Conservation (phyloP, 306 rosid genomes). For the Citrullus amarus region DNA sequence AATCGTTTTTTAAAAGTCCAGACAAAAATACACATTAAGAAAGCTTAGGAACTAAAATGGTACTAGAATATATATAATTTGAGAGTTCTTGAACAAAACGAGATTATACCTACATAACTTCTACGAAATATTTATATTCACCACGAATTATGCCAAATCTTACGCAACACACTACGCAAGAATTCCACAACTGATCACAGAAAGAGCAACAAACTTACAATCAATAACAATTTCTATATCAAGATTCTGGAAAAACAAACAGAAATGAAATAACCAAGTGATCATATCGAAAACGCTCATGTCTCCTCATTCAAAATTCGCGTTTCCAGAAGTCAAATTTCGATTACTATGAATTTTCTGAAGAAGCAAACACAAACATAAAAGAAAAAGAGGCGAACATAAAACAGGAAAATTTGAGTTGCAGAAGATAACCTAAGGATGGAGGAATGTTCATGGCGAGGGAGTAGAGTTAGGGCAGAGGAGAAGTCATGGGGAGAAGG, state of each 20-base stretch:
- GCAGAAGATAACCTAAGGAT: constrained; percentile 37
- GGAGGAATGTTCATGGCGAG: constrained; percentile 32
- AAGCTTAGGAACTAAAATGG: too few species aligned
- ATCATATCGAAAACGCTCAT: not conserved
- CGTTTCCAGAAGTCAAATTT: not conserved
- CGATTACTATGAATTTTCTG: not conserved
- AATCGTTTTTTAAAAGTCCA: too few species aligned
- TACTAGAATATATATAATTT: too few species aligned
- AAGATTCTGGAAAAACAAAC: not conserved
- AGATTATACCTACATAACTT: not conserved
- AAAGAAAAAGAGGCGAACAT: not conserved
- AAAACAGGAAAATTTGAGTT: not conserved
- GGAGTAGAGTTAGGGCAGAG: constrained; percentile 49
- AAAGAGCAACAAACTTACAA: not conserved
- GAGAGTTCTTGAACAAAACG: too few species aligned
- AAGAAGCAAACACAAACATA: not conserved
- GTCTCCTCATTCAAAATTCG: not conserved
- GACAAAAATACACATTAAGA: not conserved
- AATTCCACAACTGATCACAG: not conserved
- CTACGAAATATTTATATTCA: not conserved
- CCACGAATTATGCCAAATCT: not conserved
- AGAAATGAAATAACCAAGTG: not conserved
- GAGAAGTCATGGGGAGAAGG: constrained; percentile 42
- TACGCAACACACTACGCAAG: not conserved
- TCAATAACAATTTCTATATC: not conserved